These are phyloP conservation scores for Fusarium verrucosum DNA, from an alignment of 2,329 filamentous ascomycete genomes.

Conservation along the genomic window DNA sequence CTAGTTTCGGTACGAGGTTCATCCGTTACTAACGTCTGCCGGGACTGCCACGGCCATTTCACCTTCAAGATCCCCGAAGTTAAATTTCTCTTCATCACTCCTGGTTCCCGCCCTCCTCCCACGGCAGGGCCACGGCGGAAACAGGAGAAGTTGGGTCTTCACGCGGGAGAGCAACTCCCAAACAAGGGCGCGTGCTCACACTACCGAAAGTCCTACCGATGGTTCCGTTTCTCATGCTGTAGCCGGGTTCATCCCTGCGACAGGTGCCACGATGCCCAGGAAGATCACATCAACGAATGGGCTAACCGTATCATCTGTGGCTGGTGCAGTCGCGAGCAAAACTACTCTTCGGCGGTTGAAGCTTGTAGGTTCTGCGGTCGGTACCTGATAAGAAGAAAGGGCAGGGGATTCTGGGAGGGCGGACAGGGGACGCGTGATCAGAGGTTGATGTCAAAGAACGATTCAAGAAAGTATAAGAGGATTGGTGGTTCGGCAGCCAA, in stretches of 20 bases:
- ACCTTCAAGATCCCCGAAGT: constrained; percentile 81
- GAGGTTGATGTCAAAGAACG: constrained; percentile 76
- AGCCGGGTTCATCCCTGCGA: constrained; percentile 68
- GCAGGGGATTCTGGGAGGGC: constrained; percentile 84
- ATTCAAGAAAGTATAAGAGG: constrained; percentile 77
- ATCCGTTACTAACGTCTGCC: constrained; percentile 76
- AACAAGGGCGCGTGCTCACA: constrained; percentile 64
- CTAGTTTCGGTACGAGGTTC: constrained; percentile 79
- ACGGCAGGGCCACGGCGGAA: constrained; percentile 55
- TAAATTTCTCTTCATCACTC: constrained; percentile 77
- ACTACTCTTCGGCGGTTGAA: constrained; percentile 72
- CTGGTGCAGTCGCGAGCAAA: constrained; percentile 82
- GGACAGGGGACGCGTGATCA: constrained; percentile 78
- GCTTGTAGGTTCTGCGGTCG: constrained; percentile 78
- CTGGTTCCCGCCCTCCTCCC: constrained; percentile 56
- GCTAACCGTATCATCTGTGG: constrained; percentile 86
- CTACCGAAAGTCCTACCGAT: constrained; percentile 67
- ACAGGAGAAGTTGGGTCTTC: constrained; percentile 65
- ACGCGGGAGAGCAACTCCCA: constrained; percentile 65
- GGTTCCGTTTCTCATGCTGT: constrained; percentile 74
- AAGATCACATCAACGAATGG: constrained; percentile 81
- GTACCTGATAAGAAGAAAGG: constrained; percentile 72
- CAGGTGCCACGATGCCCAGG: constrained; percentile 77
- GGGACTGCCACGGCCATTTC: constrained; percentile 82
- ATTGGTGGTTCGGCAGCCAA: constrained; percentile 52